Conservation (phyloP, 495 filamentous ascomycete species). For the Bacidia rubella region DNA sequence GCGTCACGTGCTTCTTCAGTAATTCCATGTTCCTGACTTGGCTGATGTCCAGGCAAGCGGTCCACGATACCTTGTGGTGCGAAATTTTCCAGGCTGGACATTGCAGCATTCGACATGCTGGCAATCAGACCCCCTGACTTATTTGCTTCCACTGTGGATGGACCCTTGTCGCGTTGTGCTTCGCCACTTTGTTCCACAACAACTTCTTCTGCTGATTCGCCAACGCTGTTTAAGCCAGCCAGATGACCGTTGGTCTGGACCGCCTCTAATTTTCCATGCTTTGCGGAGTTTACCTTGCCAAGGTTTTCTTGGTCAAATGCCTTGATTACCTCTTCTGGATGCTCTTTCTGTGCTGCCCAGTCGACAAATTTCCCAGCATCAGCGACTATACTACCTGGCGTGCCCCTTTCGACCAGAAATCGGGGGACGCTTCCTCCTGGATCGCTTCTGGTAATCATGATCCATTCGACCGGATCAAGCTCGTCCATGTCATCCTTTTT, state of each 20-base stretch:
- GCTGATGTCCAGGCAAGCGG: slow-evolving; percentile 30
- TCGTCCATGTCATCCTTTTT: slow-evolving; percentile 31
- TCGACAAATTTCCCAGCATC: slow-evolving; percentile 79
- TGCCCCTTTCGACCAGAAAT: slow-evolving; percentile 90
- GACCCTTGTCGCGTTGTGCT: not conserved
- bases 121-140: slow-evolving; percentile 28
- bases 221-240: slow-evolving; percentile 18
- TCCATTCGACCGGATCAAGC: slow-evolving; percentile 72
- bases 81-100: slow-evolving; percentile 28
- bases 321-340: slow-evolving; percentile 27
- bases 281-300: not conserved
- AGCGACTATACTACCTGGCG: slow-evolving; percentile 64
- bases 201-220: slow-evolving; percentile 11
- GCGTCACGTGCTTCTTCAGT: slow-evolving; percentile 12
- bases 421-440: slow-evolving; percentile 84
- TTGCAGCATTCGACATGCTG: slow-evolving; percentile 30
- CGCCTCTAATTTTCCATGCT: slow-evolving; percentile 12
- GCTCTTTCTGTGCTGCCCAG: slow-evolving; percentile 56
- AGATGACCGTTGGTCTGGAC: slow-evolving; percentile 26
- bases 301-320: slow-evolving; percentile 17
- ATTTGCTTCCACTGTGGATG: not conserved
- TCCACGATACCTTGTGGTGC: slow-evolving; percentile 37
- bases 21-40: not conserved
- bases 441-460: slow-evolving; percentile 92
- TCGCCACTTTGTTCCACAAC: not conserved